Percentiles rank a stretch among this genome's conserved stretches.
These are phyloP conservation scores for Ceratobasidium sp. DNA, from an alignment of 1,284 basidiomycete genomes.

Conservation along the genomic window DNA sequence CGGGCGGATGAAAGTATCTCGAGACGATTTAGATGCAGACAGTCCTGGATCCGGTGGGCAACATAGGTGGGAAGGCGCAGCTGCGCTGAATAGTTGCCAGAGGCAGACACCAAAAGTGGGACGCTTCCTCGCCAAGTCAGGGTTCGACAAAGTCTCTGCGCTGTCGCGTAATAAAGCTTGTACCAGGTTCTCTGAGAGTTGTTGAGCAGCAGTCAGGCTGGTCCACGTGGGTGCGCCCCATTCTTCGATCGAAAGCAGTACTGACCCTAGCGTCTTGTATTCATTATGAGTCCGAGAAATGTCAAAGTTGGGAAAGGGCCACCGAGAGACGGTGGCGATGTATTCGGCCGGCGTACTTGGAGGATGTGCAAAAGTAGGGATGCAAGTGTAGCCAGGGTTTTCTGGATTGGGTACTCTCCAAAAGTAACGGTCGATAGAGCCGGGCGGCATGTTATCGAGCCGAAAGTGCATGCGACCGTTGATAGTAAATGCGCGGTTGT, in stretches of 20 bases:
- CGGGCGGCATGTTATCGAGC: constrained; percentile 26
- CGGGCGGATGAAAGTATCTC: neutral
- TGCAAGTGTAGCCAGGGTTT: neutral
- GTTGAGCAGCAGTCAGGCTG: neutral
- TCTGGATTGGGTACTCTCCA: neutral
- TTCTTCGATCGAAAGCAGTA: neutral
- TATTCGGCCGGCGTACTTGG: neutral
- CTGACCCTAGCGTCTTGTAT: neutral
- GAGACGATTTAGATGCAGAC: neutral
- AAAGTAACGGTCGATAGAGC: neutral
- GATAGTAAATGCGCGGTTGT: constrained; percentile 38
- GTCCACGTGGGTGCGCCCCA: constrained; percentile 10
- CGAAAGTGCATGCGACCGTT: constrained; percentile 24
- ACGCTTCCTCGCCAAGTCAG: too few species aligned
- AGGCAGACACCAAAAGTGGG: neutral
- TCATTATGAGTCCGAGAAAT: neutral
- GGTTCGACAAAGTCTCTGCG: neutral
- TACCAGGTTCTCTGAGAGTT: neutral
- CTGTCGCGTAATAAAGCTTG: neutral
- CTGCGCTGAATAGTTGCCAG: constrained; percentile 1
- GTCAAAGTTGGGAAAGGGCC: neutral
- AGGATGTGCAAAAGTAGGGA: neutral
- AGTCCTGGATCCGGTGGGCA: neutral
- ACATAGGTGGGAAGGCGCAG: constrained; percentile 1
- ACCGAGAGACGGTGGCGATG: neutral